Base-by-base conservation (phyloP, 192 early-diverging fungal genomes). In the Gamsiella multidivaricata region DNA sequence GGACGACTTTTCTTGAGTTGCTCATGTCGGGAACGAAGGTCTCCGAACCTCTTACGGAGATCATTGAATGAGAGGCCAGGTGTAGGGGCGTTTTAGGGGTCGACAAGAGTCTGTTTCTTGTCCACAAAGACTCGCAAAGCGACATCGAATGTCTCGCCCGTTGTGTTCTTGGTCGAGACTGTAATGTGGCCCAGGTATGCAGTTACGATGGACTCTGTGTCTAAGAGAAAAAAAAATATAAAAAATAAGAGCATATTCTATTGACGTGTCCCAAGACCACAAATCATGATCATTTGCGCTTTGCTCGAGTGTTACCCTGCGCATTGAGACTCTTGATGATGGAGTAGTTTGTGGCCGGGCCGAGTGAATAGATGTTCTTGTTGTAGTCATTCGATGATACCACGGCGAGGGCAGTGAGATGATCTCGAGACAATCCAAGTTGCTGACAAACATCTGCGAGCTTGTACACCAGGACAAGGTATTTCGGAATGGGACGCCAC, bases 371-470 rank as follows among this genome's bases (percentile, higher is more conserved):
- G 29, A 64, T 54, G 10, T 28, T 63, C 36, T 26, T 53, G 34
- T 5, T 22, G 50, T 64, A 63, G n/a, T 63, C 47, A 26, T 64
- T 64, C 0, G 20, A 8, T 7, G 49, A 47, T 23, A 64, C 61
- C 1, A 41, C 17, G 2, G 22, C 20, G 3, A 64, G 18, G 29
- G 61, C 42, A 32, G 61, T 53, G 15, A 54, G 22, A 10, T 64
- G 50, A 0, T 22, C 5, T 14, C 25, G 4, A 0, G 59, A 18
- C 17, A 61, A 2, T 0, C 6, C 29, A 2, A 61, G 45, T 34
- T n/a, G 3, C 3, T 2, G 14, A 7, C 5, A 18, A 11, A 66
- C 29, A 34, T 55, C 42, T 8, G 5, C 5, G 11, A 56, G 17
- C 15, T 66, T 20, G 17, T 66, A 66, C 6, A 55, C 41, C n/a